These are phyloP conservation scores for Nakazawaea anatomiae DNA, from an alignment of 805 yeast genomes.

Conservation along the genomic window DNA sequence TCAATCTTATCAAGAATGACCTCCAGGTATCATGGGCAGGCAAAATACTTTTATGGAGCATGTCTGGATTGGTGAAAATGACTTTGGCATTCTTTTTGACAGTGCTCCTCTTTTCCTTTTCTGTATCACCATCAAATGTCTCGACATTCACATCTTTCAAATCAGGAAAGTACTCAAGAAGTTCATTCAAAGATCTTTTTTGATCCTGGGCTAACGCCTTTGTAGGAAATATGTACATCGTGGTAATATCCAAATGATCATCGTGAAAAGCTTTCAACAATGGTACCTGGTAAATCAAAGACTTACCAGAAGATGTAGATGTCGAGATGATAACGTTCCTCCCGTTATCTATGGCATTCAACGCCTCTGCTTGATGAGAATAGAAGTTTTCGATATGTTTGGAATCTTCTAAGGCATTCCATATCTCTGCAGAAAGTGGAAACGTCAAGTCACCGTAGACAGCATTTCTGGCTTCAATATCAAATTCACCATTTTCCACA, in stretches of 20 bases:
- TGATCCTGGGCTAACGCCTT: conserved; percentile 98
- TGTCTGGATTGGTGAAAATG: conserved; percentile 93
- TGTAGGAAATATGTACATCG: conserved; percentile 91
- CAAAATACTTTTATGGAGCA: conserved; percentile 76
- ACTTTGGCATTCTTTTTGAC: conserved; percentile 66
- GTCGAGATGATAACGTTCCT: conserved; percentile 85
- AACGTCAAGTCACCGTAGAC: conserved; percentile 34
- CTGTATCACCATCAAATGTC: conserved; percentile 95
- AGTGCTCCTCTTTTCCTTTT: conserved; percentile 39
- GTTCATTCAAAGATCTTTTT: conserved; percentile 63
- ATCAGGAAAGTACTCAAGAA: conserved; percentile 45
- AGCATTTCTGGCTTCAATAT: conserved; percentile 39
- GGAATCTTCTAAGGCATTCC: conserved; percentile 42
- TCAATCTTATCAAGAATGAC: conserved; percentile 55
- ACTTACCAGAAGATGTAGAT: conserved; percentile 94
- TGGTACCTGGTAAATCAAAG: conserved; percentile 87
- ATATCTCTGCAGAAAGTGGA: conserved; percentile 45
- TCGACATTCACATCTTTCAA: conserved; percentile 48
- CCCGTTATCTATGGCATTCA: conserved; percentile 48
- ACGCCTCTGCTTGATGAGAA: conserved; percentile 77
- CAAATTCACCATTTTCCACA: conserved; percentile 39
- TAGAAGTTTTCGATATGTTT: conserved; percentile 53
- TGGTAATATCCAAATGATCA: conserved; percentile 42
- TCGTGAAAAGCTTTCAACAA: conserved; percentile 47
- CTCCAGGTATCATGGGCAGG: conserved; percentile 78